Conservation (phyloP, 805 yeast genomes). For the Zygosaccharomyces gambellarensis region DNA sequence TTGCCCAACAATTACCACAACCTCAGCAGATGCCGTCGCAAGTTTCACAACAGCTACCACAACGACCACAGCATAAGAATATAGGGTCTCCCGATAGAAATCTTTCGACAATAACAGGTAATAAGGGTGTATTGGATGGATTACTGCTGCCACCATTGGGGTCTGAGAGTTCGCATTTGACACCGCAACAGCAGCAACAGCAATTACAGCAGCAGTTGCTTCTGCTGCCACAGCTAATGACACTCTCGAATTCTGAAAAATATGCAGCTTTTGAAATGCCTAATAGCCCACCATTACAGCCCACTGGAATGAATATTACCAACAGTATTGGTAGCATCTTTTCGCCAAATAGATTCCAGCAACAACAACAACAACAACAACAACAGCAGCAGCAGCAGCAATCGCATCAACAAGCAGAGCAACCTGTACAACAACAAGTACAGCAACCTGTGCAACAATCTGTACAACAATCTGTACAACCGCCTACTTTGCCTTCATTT, state of each 20-base stretch:
- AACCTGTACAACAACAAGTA: constrained; percentile 13
- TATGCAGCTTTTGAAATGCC: constrained; percentile 23
- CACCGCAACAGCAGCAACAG: constrained; percentile 22
- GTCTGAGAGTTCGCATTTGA: constrained; percentile 13
- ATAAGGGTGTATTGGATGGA: constrained; percentile 14
- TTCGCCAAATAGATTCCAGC: constrained; percentile 20
- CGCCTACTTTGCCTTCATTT: constrained; percentile 10
- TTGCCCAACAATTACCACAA: background rate
- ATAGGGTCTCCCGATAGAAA: constrained; percentile 9
- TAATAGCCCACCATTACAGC: constrained; percentile 20
- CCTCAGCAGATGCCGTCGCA: background rate
- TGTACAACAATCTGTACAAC: background rate
- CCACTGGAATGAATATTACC: constrained; percentile 25
- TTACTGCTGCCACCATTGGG: constrained; percentile 27
- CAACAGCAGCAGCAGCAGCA: constrained; percentile 24
- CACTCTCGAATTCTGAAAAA: constrained; percentile 28
- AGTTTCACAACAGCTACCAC: background rate
- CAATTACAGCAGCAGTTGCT: constrained; percentile 27
- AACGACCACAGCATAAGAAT: background rate
- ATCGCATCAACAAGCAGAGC: constrained; percentile 21
- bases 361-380: constrained; percentile 20
- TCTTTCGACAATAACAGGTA: constrained; percentile 1
- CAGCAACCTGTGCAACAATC: constrained; percentile 9
- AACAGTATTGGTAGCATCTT: constrained; percentile 28
- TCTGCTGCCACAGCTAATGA: constrained; percentile 28